Conservation (phyloP, 1,139 yeast genomes). For the Wickerhamomyces sp. region DNA sequence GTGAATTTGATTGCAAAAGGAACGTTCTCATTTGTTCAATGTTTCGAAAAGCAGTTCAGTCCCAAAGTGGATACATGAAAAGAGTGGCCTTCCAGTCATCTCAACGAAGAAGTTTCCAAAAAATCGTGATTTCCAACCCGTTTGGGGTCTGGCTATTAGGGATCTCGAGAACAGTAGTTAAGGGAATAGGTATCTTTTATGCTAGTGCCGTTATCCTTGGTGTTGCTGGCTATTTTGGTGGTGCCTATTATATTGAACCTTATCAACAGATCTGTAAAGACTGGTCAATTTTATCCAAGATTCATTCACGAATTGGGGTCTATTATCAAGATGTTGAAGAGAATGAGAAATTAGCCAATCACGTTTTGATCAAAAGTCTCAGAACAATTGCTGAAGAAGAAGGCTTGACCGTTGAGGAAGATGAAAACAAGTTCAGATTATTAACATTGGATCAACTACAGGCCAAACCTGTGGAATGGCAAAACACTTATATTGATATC, state of each 20-base stretch:
- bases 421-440: slow-evolving; percentile 23
- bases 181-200: slow-evolving; percentile 18
- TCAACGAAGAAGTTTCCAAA: slow-evolving; percentile 2
- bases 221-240: slow-evolving; percentile 20
- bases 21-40: too few relatives aligned
- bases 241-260: slow-evolving; percentile 18
- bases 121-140: slow-evolving; percentile 10
- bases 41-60: background rate
- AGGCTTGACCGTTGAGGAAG: slow-evolving; percentile 16
- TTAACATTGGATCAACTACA: slow-evolving; percentile 15
- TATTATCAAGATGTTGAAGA: slow-evolving; percentile 23
- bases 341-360: slow-evolving; percentile 17
- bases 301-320: slow-evolving; percentile 26
- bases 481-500: slow-evolving; percentile 33
- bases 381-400: slow-evolving; percentile 20
- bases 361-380: slow-evolving; percentile 23
- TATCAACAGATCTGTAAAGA: slow-evolving; percentile 26
- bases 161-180: slow-evolving; percentile 11
- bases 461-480: slow-evolving; percentile 26
- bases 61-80: too few relatives aligned
- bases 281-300: slow-evolving; percentile 27
- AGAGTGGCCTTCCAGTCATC: background rate
- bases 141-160: slow-evolving; percentile 9
- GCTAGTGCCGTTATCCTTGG: slow-evolving; percentile 19
- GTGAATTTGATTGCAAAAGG: too few relatives aligned